phyloP scores from a whole-genome alignment of 2,329 filamentous ascomycete genomes.

The Cercospora berteroae region DNA sequence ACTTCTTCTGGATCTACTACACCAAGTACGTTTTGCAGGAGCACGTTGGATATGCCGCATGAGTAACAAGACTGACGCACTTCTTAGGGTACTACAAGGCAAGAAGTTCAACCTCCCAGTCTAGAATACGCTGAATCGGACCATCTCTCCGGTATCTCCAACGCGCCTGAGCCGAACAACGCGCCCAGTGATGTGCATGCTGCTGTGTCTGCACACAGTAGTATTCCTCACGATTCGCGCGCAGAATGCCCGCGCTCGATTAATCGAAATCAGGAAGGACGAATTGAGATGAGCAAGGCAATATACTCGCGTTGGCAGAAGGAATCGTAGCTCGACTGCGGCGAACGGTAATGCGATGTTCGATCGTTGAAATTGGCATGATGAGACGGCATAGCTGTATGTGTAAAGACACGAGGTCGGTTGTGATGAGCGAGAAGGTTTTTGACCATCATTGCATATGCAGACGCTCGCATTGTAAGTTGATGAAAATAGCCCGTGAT shows the following conservation, averaged over 20 bases:
- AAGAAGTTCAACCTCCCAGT: constrained; percentile 56
- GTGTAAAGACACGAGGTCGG: not conserved
- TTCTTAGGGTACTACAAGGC: constrained; percentile 51
- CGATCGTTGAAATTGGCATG: not conserved
- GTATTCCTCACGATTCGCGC: too few relatives aligned
- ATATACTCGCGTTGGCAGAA: not conserved
- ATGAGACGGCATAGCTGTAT: not conserved
- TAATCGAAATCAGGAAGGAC: not conserved
- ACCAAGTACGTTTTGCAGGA: constrained; percentile 65
- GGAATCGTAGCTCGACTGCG: not conserved
- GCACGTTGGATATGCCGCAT: not conserved
- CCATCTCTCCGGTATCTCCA: not conserved
- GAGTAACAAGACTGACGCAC: constrained; percentile 5
- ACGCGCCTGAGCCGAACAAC: not conserved
- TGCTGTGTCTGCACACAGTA: not conserved
- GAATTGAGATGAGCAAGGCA: not conserved
- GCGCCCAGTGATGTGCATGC: not conserved
- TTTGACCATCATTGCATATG: not conserved
- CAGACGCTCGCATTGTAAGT: not conserved
- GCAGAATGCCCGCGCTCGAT: not conserved
- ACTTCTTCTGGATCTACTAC: constrained; percentile 99
- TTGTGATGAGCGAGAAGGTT: not conserved
- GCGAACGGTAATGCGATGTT: not conserved
- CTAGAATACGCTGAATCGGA: constrained; percentile 30
- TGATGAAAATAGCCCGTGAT: not conserved